A percentile compares a stretch with the other conserved stretches of the same genome.
phyloP scores from a whole-genome alignment of 768 basidiomycete genomes.

The Suillus americanus region DNA sequence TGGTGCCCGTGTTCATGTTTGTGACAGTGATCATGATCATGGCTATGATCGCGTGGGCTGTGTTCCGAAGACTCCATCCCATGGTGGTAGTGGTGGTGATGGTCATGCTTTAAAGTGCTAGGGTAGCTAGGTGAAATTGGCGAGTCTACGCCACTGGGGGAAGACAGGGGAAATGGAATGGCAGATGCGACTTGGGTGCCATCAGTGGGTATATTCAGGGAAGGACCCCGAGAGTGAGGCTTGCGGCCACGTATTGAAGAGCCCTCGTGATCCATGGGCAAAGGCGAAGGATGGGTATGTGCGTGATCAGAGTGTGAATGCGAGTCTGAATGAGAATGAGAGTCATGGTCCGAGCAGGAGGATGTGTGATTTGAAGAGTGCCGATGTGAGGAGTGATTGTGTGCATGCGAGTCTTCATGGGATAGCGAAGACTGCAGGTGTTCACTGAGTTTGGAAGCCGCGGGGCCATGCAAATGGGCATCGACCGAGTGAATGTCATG shows the following conservation, averaged over 20 bases:
- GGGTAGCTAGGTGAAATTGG: conserved; percentile 68
- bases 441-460: conserved; percentile 15
- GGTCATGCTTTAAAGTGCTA: conserved; percentile 48
- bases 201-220: conserved; percentile 37
- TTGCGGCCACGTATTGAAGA: conserved; percentile 30
- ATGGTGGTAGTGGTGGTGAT: conserved; percentile 36
- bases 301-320: conserved; percentile 18
- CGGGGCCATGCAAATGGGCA: conserved; percentile 24
- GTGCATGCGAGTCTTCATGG: conserved; percentile 22
- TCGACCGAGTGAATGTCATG: conserved; percentile 21
- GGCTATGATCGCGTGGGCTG: conserved; percentile 38
- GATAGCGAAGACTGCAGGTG: conserved; percentile 26
- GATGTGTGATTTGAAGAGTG: conserved; percentile 26
- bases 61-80: conserved; percentile 11
- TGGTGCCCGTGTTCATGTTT: conserved; percentile 51
- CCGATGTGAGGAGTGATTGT: conserved; percentile 22
- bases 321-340: conserved; percentile 15
- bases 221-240: conserved; percentile 40
- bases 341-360: conserved; percentile 25
- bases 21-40: conserved; percentile 51
- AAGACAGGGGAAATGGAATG: conserved; percentile 27
- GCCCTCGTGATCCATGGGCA: conserved; percentile 8
- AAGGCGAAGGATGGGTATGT: conserved; percentile 12
- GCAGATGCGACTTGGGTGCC: conserved; percentile 19
- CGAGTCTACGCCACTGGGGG: conserved; percentile 33